Conservation (phyloP, 495 filamentous ascomycete species). For the Aspergillus olivimuriae region DNA sequence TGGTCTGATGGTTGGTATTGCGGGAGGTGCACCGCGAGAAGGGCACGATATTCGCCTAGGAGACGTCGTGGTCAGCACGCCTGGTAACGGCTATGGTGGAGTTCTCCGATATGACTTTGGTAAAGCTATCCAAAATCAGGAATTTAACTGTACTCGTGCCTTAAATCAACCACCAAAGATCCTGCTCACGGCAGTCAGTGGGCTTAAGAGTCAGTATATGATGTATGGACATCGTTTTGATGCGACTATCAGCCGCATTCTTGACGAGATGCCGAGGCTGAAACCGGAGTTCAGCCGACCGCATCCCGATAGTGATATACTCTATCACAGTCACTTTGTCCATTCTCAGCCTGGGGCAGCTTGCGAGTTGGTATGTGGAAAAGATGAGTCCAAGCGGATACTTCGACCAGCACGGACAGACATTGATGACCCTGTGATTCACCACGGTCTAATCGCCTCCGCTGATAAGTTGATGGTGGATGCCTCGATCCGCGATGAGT, state of each 20-base stretch:
- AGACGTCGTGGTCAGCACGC: slow-evolving; percentile 6
- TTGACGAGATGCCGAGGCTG: neutral
- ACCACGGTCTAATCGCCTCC: slow-evolving; percentile 17
- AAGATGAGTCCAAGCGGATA: neutral
- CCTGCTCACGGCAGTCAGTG: neutral
- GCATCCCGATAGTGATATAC: neutral
- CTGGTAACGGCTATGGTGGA: neutral
- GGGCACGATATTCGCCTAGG: slow-evolving; percentile 19
- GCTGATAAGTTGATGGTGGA: slow-evolving; percentile 13
- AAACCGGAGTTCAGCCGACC: neutral
- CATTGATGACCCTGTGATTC: slow-evolving; percentile 3
- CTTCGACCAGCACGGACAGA: neutral
- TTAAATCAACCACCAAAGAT: neutral
- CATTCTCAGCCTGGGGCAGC: neutral
- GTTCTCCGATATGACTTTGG: neutral
- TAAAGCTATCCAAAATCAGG: neutral
- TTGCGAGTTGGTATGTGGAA: neutral
- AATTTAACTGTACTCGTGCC: neutral
- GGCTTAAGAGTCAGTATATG: neutral
- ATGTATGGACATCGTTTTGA: neutral
- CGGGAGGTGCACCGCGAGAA: slow-evolving; percentile 14
- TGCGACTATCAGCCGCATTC: neutral
- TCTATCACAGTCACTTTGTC: neutral
- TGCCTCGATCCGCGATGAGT: slow-evolving; percentile 5
- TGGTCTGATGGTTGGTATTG: slow-evolving; percentile 23